These are phyloP conservation scores for Macrophomina tecta DNA, from an alignment of 2,329 filamentous ascomycete species.

Conservation along the genomic window DNA sequence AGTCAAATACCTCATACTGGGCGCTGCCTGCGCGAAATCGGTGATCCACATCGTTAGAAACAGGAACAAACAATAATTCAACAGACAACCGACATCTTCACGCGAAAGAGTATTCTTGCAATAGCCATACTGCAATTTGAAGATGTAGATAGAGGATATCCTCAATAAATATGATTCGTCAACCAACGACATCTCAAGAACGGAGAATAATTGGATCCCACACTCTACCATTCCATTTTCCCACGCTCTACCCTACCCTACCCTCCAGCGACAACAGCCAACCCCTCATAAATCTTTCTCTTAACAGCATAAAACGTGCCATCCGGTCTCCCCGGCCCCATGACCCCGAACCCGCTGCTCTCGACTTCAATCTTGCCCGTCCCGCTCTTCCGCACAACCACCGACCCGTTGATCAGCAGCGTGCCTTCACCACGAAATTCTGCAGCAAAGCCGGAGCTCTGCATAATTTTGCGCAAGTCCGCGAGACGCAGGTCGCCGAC, in stretches of 20 bases:
- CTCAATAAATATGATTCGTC: not conserved
- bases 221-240: not conserved
- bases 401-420: slow-evolving; percentile 83
- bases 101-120: too few relatives aligned
- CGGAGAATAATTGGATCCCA: not conserved
- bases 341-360: slow-evolving; percentile 59
- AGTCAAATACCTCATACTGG: too few relatives aligned
- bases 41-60: too few relatives aligned
- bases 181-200: not conserved
- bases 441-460: slow-evolving; percentile 79
- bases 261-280: slow-evolving; percentile 85
- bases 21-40: too few relatives aligned
- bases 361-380: slow-evolving; percentile 90
- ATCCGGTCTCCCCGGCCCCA: slow-evolving; percentile 55
- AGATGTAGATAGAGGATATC: not conserved
- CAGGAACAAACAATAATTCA: too few relatives aligned
- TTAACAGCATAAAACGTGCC: slow-evolving; percentile 86
- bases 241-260: not conserved
- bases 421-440: slow-evolving; percentile 95
- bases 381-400: slow-evolving; percentile 86
- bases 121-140: too few relatives aligned
- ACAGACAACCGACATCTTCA: too few relatives aligned
- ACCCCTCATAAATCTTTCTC: slow-evolving; percentile 87
- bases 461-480: slow-evolving; percentile 84
- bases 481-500: slow-evolving; percentile 91